These are phyloP conservation scores for Cercophora newfieldiana DNA, from an alignment of 495 filamentous ascomycete species.

Conservation along the genomic window DNA sequence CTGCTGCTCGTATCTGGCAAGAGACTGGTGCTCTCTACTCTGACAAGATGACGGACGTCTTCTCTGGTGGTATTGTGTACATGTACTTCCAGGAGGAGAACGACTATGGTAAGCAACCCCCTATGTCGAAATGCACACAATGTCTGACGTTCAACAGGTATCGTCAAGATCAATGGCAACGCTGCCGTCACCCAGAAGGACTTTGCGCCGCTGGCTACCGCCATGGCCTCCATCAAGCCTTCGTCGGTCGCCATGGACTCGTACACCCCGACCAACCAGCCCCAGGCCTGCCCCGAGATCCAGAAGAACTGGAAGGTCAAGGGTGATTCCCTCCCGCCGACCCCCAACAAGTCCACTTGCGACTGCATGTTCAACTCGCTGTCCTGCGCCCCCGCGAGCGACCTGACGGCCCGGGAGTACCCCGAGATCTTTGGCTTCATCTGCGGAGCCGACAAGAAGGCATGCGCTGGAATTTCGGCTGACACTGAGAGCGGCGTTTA, in stretches of 20 bases:
- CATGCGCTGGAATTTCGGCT: slow-evolving; percentile 68
- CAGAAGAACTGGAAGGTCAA: slow-evolving; percentile 67
- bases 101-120: slow-evolving; percentile 65
- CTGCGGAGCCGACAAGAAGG: slow-evolving; percentile 56
- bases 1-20: slow-evolving; percentile 72
- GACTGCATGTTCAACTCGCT: slow-evolving; percentile 74
- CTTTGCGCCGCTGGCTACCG: slow-evolving; percentile 69
- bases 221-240: slow-evolving; percentile 70
- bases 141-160: slow-evolving; percentile 36
- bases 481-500: slow-evolving; percentile 75
- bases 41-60: slow-evolving; percentile 74
- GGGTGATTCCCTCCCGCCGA: slow-evolving; percentile 68
- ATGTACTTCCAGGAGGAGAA: slow-evolving; percentile 95
- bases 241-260: slow-evolving; percentile 59
- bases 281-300: slow-evolving; percentile 70
- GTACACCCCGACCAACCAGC: slow-evolving; percentile 79
- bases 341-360: slow-evolving; percentile 73
- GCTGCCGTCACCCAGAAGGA: slow-evolving; percentile 65
- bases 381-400: slow-evolving; percentile 62
- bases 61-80: slow-evolving; percentile 94
- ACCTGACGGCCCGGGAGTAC: slow-evolving; percentile 53
- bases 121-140: not conserved
- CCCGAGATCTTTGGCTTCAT: slow-evolving; percentile 69
- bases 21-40: slow-evolving; percentile 86
- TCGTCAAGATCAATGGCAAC: slow-evolving; percentile 64